Base-by-base conservation (phyloP, 225 moss, liverwort and hornwort species). In the Antitrichia curtipendula region DNA sequence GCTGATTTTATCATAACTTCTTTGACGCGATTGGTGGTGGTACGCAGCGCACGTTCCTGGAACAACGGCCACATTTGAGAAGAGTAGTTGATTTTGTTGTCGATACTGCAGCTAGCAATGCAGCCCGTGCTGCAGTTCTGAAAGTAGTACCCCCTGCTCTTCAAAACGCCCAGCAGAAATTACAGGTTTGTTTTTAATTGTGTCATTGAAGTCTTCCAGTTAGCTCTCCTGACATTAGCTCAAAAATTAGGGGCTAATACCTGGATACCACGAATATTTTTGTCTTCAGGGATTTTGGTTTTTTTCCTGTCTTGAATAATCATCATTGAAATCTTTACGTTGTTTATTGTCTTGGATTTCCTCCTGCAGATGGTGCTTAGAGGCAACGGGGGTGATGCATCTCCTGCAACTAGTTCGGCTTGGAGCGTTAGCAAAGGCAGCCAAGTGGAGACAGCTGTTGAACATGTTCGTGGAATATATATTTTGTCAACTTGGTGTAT, bases 51-150 rank as follows among this genome's bases (percentile, higher is more conserved):
- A 95, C 91, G 43, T 95, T 95, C 86, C 87, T 95, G 90, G 95
- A 95, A 82, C 95, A 95, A 89, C 90, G 95, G 71, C 95, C 95
- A 53, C 91, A 93, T 82, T 90, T 95, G 72, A 87, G 95, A 86
- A 91, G 92, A 86, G 92, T 95, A 53, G 95, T 93, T 78, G 94
- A 95, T 90, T 95, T 95, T 92, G 89, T 95, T 88, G 95, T 95
- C 62, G 94, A 95, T 82, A 94, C 94, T 58, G 93, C 91, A 77
- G 94, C 95, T 84, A 90, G 94, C 78, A 95, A 95, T 84, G 92
- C 95, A 86, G 95, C 95, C 65, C 92, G 91, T 70, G 94, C 94
- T 87, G 91, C 95, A 69, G 91, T 91, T 82, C 76, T 92, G 74
- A 95, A 93, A 90, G 76, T 92, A 60, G 93, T 95, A 58, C 95